Evolutionary conservation across 1,284 basidiomycete species (phyloP), one percentile per base, ranked within the genome.

Genomic region (Cerrena zonata): DNA sequence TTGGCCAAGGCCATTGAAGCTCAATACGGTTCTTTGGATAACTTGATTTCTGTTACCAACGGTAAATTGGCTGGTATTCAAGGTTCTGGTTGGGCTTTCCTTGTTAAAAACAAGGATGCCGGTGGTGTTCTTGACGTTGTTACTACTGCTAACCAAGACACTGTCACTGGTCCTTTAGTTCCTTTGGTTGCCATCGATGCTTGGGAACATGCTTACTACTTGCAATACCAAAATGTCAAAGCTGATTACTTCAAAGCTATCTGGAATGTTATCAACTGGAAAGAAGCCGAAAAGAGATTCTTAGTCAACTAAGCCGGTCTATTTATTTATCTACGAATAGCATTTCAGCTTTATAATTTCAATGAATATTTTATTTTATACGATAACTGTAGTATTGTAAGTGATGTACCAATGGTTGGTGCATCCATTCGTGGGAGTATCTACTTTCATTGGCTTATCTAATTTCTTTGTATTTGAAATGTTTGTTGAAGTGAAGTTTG

Each of bases 71-170:
- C 82, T 47, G 86, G 72, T 45, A 91, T 95, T 58, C 92, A 94
- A 69, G 93, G 92, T 44, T 91, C 89, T 49, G 91, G 92, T 53
- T 95, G 92, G 92, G 90, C 87, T 54, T 95, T 92, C 92, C 78
- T 94, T 63, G 88, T 84, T 10, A 68, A 77, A 52, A 85, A 89
- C 72, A 73, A 79, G 5, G 53, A 65, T 41, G 79, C 67, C 57
- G 81, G 76, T 47, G 82, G 84, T 69, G 75, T 73, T 57, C 80
- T 94, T 44, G 86, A 88, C 70, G 77, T 90, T 62, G 65, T 73
- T 42, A 89, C 90, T 49, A 93, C 92, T 34, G 68, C 88, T 21
- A 93, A 95, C 78, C 92, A 95, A 75, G 92, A 95, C 68, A 91
- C 91, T 54, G 79, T 94, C 52, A 72, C 91, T 57, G 67, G n/a